Evolutionary conservation across 495 filamentous ascomycete genomes (phyloP).

Genomic region (Aspergillus diversus): DNA sequence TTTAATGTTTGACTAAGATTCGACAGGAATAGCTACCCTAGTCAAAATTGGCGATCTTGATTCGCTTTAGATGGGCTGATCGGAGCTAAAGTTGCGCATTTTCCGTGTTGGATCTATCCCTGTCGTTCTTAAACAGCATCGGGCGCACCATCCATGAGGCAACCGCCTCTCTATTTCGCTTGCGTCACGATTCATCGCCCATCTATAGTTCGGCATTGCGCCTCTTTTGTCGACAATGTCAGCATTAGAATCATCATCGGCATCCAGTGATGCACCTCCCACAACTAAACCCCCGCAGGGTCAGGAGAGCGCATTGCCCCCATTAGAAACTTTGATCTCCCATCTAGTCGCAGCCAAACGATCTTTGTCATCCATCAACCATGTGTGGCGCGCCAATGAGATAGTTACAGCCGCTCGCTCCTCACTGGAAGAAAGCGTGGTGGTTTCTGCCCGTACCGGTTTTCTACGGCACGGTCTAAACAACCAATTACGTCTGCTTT

Average conservation of each 20-base stretch:
- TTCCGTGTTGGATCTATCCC: neutral
- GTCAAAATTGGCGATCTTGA: neutral
- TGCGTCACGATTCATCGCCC: slow-evolving; percentile 5
- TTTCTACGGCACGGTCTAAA: slow-evolving; percentile 75
- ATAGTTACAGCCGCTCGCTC: slow-evolving; percentile 77
- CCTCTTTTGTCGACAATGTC: slow-evolving; percentile 31
- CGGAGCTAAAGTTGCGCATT: slow-evolving; percentile 18
- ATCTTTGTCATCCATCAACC: slow-evolving; percentile 81
- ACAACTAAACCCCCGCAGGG: slow-evolving; percentile 17
- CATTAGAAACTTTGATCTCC: slow-evolving; percentile 73
- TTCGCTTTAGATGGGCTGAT: slow-evolving; percentile 15
- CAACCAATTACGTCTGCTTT: slow-evolving; percentile 71
- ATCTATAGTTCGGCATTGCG: neutral
- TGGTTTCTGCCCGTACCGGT: slow-evolving; percentile 73
- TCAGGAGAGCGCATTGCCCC: slow-evolving; percentile 33
- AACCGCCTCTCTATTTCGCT: slow-evolving; percentile 6
- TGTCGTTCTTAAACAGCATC: slow-evolving; percentile 1
- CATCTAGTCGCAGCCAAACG: slow-evolving; percentile 89
- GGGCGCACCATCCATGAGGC: neutral
- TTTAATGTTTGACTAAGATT: neutral
- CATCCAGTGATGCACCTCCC: slow-evolving; percentile 23
- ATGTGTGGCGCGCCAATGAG: slow-evolving; percentile 86
- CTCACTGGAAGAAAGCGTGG: slow-evolving; percentile 77
- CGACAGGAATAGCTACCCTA: neutral
- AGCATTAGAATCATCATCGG: slow-evolving; percentile 37